Percentiles rank a stretch among this genome's conserved stretches.
Evolutionary conservation across 768 basidiomycete species (phyloP).

Genomic region (Tulasnella sp.): DNA sequence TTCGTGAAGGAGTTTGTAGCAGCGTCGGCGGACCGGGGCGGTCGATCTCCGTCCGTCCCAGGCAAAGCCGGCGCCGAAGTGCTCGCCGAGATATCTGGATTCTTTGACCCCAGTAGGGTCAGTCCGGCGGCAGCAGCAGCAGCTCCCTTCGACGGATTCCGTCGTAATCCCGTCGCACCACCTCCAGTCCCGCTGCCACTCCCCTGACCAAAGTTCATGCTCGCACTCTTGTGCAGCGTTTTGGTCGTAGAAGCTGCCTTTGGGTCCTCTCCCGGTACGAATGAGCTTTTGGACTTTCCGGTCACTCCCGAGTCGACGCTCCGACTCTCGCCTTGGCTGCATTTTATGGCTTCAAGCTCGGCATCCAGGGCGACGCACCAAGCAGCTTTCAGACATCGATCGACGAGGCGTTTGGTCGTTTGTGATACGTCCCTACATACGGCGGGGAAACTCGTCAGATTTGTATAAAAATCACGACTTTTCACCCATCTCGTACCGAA

Average conservation of each 20-base stretch:
- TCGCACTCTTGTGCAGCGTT: conserved; percentile 16
- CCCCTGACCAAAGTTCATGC: background rate
- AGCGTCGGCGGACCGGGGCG: conserved; percentile 14
- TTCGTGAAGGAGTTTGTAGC: background rate
- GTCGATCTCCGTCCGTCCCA: background rate
- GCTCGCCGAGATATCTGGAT: background rate
- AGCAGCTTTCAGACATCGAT: conserved; percentile 79
- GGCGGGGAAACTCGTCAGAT: background rate
- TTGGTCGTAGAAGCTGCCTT: background rate
- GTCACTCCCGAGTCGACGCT: conserved; percentile 2
- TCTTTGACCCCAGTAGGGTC: background rate
- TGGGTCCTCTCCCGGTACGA: background rate
- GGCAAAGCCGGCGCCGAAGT: too few species aligned
- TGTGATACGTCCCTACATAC: conserved; percentile 58
- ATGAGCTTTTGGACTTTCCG: conserved; percentile 3
- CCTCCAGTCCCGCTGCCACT: background rate
- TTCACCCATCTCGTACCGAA: conserved; percentile 44
- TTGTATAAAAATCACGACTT: background rate
- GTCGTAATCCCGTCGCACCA: background rate
- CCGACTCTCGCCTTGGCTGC: background rate
- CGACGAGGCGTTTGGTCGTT: conserved; percentile 87
- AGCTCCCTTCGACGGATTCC: background rate
- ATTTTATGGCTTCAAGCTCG: background rate
- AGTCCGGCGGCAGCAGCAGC: background rate
- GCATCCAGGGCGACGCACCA: conserved; percentile 69